phyloP scores from a whole-genome alignment of 345 rosid species.

The Brassica rapa region DNA sequence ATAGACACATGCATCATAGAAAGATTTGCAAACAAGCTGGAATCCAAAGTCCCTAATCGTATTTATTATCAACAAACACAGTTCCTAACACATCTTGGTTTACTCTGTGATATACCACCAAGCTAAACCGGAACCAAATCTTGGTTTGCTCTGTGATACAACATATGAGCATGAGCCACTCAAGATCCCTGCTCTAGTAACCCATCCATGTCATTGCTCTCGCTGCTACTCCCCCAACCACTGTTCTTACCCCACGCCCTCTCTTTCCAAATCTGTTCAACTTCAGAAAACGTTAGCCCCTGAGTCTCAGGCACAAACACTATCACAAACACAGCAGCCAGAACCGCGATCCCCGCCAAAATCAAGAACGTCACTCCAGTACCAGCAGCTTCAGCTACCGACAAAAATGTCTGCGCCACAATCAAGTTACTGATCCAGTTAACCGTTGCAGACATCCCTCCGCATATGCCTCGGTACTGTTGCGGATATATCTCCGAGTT shows the following conservation, averaged over 20 bases:
- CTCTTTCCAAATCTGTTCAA: slow-evolving; percentile 85
- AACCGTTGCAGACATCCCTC: slow-evolving; percentile 95
- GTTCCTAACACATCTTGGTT: background rate
- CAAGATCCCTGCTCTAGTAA: slow-evolving; percentile 50
- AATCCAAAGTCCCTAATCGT: slow-evolving; percentile 24
- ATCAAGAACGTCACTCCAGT: slow-evolving; percentile 77
- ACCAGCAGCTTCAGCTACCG: slow-evolving; percentile 66
- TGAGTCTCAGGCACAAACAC: slow-evolving; percentile 82
- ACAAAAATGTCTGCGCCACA: slow-evolving; percentile 73
- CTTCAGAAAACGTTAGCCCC: slow-evolving; percentile 84
- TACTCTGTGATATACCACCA: background rate
- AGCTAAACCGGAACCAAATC: background rate
- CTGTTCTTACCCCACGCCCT: slow-evolving; percentile 60
- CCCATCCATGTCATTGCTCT: slow-evolving; percentile 33
- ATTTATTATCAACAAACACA: background rate
- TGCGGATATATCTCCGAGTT: slow-evolving; percentile 94
- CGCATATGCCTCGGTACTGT: slow-evolving; percentile 84
- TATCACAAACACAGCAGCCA: slow-evolving; percentile 62
- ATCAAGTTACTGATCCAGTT: slow-evolving; percentile 89
- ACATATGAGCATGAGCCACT: background rate
- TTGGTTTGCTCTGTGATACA: slow-evolving; percentile 6
- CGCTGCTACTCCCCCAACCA: slow-evolving; percentile 40
- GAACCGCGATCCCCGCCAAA: slow-evolving; percentile 67
- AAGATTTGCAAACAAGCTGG: slow-evolving; percentile 29
- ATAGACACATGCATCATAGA: slow-evolving; percentile 6